These are phyloP conservation scores for Hypericum androsaemum DNA, from an alignment of 345 rosid genomes.

Conservation along the genomic window DNA sequence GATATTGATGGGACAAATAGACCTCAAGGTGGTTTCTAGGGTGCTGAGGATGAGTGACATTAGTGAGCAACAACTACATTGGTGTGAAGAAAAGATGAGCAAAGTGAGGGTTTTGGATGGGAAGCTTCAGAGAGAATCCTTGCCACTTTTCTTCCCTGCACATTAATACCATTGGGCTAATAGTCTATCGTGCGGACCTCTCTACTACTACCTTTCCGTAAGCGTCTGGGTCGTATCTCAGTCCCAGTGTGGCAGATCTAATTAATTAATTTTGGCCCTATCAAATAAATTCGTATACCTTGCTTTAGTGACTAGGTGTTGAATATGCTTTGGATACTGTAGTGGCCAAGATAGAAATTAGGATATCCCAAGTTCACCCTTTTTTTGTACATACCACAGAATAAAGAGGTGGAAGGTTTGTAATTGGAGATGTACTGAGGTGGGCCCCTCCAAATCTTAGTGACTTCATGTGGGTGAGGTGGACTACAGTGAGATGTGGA, in stretches of 20 bases:
- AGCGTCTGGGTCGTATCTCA: too few species aligned
- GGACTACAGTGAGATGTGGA: constrained; percentile 18
- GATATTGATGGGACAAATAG: constrained; percentile 79
- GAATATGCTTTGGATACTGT: constrained; percentile 13
- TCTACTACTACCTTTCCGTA: too few species aligned
- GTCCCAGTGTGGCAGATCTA: too few species aligned
- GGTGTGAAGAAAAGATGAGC: constrained; percentile 99
- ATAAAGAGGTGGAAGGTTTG: neutral
- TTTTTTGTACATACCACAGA: constrained; percentile 22
- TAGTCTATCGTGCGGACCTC: too few species aligned
- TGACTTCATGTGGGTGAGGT: constrained; percentile 34
- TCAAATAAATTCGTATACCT: neutral
- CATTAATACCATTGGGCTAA: too few species aligned
- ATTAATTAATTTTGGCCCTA: too few species aligned
- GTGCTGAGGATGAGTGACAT: constrained; percentile 67
- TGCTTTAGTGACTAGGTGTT: constrained; percentile 37
- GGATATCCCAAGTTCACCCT: constrained; percentile 31
- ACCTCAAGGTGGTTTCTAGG: constrained; percentile 84
- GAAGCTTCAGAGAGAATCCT: constrained; percentile 78
- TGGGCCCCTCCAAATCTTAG: constrained; percentile 36
- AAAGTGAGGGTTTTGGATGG: constrained; percentile 63
- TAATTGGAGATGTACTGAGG: neutral
- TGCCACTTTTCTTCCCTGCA: constrained; percentile 88
- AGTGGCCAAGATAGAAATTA: constrained; percentile 8
- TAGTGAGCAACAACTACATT: constrained; percentile 68